Percentiles rank a stretch among this genome's conserved stretches.
These are phyloP conservation scores for Geopyxis carbonaria DNA, from an alignment of 495 filamentous ascomycete species.

Conservation along the genomic window DNA sequence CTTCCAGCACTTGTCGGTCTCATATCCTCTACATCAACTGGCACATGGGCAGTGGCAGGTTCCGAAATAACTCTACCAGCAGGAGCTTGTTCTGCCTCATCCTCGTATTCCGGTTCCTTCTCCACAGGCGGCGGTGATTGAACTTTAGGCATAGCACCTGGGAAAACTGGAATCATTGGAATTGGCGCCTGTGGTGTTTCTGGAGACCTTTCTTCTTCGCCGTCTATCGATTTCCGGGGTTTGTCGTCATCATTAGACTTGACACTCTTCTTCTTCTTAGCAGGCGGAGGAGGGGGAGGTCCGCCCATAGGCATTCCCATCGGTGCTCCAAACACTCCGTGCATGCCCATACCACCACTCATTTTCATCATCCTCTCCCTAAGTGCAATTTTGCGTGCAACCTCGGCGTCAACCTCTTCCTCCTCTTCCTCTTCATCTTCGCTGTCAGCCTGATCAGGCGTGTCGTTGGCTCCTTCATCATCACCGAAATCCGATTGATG, in stretches of 20 bases:
- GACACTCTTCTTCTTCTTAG: slow-evolving; percentile 50
- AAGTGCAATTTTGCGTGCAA: slow-evolving; percentile 70
- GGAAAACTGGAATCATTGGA: slow-evolving; percentile 7
- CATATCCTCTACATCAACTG: slow-evolving; percentile 49
- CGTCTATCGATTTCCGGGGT: too few relatives aligned
- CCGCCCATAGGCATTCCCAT: slow-evolving; percentile 42
- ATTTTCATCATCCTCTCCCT: slow-evolving; percentile 94
- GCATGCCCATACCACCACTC: slow-evolving; percentile 95
- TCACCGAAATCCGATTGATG: slow-evolving; percentile 30
- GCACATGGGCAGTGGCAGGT: slow-evolving; percentile 31
- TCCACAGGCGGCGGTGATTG: slow-evolving; percentile 12
- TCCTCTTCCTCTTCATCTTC: slow-evolving; percentile 61
- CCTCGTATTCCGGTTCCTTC: slow-evolving; percentile 27
- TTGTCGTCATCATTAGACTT: slow-evolving; percentile 28
- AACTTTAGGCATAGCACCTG: slow-evolving; percentile 21
- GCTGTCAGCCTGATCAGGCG: slow-evolving; percentile 33
- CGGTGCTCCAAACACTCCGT: slow-evolving; percentile 77
- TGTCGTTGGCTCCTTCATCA: slow-evolving; percentile 30
- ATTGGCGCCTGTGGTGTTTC: slow-evolving; percentile 3
- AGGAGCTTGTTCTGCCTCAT: slow-evolving; percentile 26
- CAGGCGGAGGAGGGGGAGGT: slow-evolving; percentile 35
- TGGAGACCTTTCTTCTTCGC: slow-evolving; percentile 16
- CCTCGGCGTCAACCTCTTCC: slow-evolving; percentile 82
- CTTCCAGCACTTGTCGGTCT: slow-evolving; percentile 30
- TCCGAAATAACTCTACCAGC: slow-evolving; percentile 23